Base-by-base conservation (phyloP, 176 grass and related monocot genomes). In the Otatea glauca region DNA sequence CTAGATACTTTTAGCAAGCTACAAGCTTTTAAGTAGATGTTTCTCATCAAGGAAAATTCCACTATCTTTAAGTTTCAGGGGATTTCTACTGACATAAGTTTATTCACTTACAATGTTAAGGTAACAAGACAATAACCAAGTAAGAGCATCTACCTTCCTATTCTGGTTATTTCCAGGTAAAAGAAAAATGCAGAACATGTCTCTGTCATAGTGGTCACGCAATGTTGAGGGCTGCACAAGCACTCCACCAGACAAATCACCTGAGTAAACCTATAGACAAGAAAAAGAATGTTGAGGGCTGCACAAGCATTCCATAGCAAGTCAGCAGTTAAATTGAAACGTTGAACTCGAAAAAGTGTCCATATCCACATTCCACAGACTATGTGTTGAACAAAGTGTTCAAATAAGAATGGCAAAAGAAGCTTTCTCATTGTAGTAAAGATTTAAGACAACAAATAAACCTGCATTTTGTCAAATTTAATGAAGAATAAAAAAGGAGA, bases 181-280 rank as follows among this genome's bases (percentile, higher is more conserved):
- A 78, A 99, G 85, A 84, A 89, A 99, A 84, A 99, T 71, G 81
- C 91, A 94, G 85, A 99, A 94, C 75, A 92, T 89, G 55, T 99
- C 93, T 92, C 96, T 92, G 24, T 92, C 88, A 83, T 96, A 93
- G 76, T 82, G 83, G 59, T 99, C 91, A 81, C 86, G 72, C 67
- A 90, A 61, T 66, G 86, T 90, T 89, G 96, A 91, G 61, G 88
- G 88, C 75, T 96, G 92, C 65, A 99, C 81, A 18, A 99, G 89
- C 67, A 99, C 45, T 80, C 93, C 89, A 70, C 96, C 96, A 84
- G 89, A 99, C 27, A 94, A 76, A 81, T 96, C 91, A 73, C 74
- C 65, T 72, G 93, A 94, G 72, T 92, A 90, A 74, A 94, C 87
- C 92, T 94, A 70, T 34, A 92, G 9, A 60, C 43, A 83, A 53